These are phyloP conservation scores for Pseudocercospora ulei DNA, from an alignment of 2,329 filamentous ascomycete genomes.

Conservation along the genomic window DNA sequence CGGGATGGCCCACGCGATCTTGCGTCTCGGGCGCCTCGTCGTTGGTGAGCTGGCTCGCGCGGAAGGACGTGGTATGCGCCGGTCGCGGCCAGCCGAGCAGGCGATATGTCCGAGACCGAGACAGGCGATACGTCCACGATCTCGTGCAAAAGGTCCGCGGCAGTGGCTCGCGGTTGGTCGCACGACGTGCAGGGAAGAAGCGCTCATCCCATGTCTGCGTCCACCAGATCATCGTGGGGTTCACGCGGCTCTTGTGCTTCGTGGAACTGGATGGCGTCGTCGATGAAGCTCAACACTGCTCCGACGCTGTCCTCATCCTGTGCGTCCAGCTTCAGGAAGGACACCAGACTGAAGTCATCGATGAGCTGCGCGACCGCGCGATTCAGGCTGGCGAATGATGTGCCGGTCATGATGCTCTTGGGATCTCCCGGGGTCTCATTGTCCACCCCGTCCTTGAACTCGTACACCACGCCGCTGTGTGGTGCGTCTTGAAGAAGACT, in stretches of 20 bases:
- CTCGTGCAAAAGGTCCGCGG: no score
- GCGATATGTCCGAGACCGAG: no score
- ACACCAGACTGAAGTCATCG: slow-evolving; percentile 97
- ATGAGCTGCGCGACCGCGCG: slow-evolving; percentile 81
- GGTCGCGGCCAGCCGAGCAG: no score
- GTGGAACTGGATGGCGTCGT: slow-evolving; percentile 86
- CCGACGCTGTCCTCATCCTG: slow-evolving; percentile 87
- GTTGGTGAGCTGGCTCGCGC: no score
- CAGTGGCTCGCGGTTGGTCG: no score
- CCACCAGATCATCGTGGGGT: slow-evolving; percentile 54
- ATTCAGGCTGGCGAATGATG: slow-evolving; percentile 73
- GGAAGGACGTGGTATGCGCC: no score
- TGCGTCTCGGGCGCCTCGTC: no score
- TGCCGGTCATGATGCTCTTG: slow-evolving; percentile 65
- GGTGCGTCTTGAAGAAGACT: slow-evolving; percentile 73
- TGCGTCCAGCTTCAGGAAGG: slow-evolving; percentile 79
- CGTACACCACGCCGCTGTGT: slow-evolving; percentile 42
- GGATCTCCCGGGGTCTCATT: slow-evolving; percentile 53
- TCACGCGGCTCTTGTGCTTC: slow-evolving; percentile 88
- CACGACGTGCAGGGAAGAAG: no score
- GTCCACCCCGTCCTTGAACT: slow-evolving; percentile 35
- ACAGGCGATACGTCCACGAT: no score
- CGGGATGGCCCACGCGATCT: no score
- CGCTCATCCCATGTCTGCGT: slow-evolving; percentile 44
- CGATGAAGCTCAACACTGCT: slow-evolving; percentile 78